phyloP scores from a whole-genome alignment of 2,329 filamentous ascomycete species.

The Fusarium buharicum region DNA sequence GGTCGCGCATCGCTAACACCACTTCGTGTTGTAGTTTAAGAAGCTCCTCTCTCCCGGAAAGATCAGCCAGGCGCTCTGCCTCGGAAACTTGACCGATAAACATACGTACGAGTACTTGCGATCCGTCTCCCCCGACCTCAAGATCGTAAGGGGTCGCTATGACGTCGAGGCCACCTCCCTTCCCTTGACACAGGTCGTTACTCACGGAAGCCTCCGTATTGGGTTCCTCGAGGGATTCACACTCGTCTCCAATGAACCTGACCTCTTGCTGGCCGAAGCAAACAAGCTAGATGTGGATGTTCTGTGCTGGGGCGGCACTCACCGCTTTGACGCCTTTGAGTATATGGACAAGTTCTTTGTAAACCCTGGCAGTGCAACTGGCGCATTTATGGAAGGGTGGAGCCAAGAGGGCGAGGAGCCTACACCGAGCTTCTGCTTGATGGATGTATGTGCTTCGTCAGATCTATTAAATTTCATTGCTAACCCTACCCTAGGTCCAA shows the following conservation, averaged over 20 bases:
- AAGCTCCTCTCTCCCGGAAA: conserved; percentile 86
- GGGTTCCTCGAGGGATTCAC: conserved; percentile 76
- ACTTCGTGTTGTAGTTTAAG: conserved; percentile 70
- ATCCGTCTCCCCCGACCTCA: conserved; percentile 76
- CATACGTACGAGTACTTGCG: conserved; percentile 84
- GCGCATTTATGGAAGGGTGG: conserved; percentile 70
- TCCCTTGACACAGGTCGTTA: conserved; percentile 72
- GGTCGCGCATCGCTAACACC: conserved; percentile 41
- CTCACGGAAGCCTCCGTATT: conserved; percentile 72
- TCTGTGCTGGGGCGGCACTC: conserved; percentile 74
- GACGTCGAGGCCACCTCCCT: conserved; percentile 74
- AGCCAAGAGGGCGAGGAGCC: conserved; percentile 73
- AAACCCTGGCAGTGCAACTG: conserved; percentile 74
- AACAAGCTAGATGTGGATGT: conserved; percentile 76
- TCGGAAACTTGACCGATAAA: conserved; percentile 83
- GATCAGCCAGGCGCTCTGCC: conserved; percentile 82
- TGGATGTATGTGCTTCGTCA: conserved; percentile 81
- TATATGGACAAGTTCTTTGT: conserved; percentile 81
- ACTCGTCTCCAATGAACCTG: conserved; percentile 73
- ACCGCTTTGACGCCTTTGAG: conserved; percentile 76
- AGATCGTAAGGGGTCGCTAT: conserved; percentile 74
- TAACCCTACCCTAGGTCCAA: conserved; percentile 74
- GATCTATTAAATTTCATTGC: conserved; percentile 8
- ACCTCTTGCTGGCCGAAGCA: conserved; percentile 73
- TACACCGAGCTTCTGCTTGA: conserved; percentile 92